Conservation (phyloP, 2,329 filamentous ascomycete species). For the Alternaria longipes region DNA sequence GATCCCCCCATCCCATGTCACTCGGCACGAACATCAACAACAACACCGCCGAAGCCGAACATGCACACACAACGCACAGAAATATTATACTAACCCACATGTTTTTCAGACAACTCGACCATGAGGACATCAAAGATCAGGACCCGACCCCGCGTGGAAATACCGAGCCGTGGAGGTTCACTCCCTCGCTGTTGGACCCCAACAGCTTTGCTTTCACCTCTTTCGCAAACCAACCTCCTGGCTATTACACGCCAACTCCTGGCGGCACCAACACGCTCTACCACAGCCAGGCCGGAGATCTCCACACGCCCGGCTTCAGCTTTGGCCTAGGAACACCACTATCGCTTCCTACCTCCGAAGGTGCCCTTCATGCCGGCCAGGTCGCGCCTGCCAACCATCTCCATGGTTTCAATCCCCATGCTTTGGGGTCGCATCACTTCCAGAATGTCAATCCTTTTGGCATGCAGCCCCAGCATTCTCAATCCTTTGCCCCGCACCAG, state of each 20-base stretch:
- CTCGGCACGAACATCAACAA: slow-evolving; percentile 14
- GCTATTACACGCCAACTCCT: slow-evolving; percentile 88
- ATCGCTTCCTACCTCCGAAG: slow-evolving; percentile 78
- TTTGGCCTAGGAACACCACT: slow-evolving; percentile 82
- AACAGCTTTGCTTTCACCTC: slow-evolving; percentile 81
- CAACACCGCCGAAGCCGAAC: slow-evolving; percentile 1
- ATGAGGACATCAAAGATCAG: slow-evolving; percentile 72
- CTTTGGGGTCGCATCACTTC: slow-evolving; percentile 56
- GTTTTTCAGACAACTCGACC: slow-evolving; percentile 53
- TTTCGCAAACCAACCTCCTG: slow-evolving; percentile 81
- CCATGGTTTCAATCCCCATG: slow-evolving; percentile 68
- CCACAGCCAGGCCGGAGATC: slow-evolving; percentile 82
- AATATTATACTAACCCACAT: slow-evolving; percentile 2
- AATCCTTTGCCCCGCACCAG: slow-evolving; percentile 76
- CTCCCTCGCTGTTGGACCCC: slow-evolving; percentile 86
- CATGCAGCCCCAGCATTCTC: slow-evolving; percentile 57
- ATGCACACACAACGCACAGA: background rate
- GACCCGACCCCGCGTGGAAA: slow-evolving; percentile 84
- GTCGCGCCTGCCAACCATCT: slow-evolving; percentile 62
- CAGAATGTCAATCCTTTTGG: slow-evolving; percentile 76
- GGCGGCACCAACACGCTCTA: slow-evolving; percentile 82
- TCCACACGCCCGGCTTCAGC: slow-evolving; percentile 81
- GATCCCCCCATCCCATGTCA: slow-evolving; percentile 13
- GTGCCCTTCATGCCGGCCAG: slow-evolving; percentile 67
- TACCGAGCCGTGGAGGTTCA: slow-evolving; percentile 86